Percentiles rank a stretch among this genome's conserved stretches.
Conservation (phyloP, 1,139 yeast species). For the Suhomyces wounanorum region DNA sequence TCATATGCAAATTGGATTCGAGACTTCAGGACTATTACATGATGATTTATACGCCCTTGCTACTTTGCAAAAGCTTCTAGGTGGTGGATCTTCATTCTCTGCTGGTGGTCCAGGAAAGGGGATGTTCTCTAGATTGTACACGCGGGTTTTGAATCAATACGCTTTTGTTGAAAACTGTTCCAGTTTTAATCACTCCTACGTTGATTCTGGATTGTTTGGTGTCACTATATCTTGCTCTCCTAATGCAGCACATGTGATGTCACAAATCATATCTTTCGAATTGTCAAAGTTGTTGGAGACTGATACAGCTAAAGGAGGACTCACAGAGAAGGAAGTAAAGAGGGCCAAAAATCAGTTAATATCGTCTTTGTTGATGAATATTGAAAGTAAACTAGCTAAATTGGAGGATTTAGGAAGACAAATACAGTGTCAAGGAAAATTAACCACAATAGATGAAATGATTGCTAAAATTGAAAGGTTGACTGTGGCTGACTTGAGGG, state of each 20-base stretch:
- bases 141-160: slow-evolving; percentile 86
- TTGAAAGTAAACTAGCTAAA: slow-evolving; percentile 88
- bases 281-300: slow-evolving; percentile 59
- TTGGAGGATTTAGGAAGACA: slow-evolving; percentile 96
- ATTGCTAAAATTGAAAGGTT: slow-evolving; percentile 70
- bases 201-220: slow-evolving; percentile 91
- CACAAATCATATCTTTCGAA: slow-evolving; percentile 80
- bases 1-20: slow-evolving; percentile 85
- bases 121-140: slow-evolving; percentile 92
- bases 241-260: slow-evolving; percentile 79
- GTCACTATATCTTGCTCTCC: slow-evolving; percentile 84
- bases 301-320: slow-evolving; percentile 58
- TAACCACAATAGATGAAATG: slow-evolving; percentile 84
- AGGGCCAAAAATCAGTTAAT: slow-evolving; percentile 92
- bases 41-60: slow-evolving; percentile 92
- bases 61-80: slow-evolving; percentile 85
- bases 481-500: slow-evolving; percentile 64
- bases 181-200: slow-evolving; percentile 86
- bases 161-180: slow-evolving; percentile 89
- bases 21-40: slow-evolving; percentile 80
- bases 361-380: slow-evolving; percentile 87
- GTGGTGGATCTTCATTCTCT: slow-evolving; percentile 96
- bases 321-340: slow-evolving; percentile 70
- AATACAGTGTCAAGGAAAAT: slow-evolving; percentile 77
- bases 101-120: slow-evolving; percentile 99